Evolutionary conservation across 208 protist species (phyloP), one percentile per base, ranked within the genome.

Genomic region (Leishmania aethiopica): DNA sequence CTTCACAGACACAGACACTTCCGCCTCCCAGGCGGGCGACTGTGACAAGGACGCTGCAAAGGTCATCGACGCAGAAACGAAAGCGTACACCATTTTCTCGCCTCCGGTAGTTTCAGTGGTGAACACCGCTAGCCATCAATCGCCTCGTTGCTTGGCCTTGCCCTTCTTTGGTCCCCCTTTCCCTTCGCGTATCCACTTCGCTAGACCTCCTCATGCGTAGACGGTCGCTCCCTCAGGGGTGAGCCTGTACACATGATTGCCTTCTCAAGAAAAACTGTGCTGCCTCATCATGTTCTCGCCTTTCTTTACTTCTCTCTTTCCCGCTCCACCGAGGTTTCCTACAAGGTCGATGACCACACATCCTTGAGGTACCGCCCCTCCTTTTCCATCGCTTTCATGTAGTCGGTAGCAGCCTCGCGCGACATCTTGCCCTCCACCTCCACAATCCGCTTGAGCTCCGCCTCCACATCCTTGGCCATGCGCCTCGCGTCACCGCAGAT

Each of bases 401-500:
- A 95, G 25, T 79, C 86, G 42, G 85, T 84, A 4, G 93, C 95
- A 0, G 79, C 83, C 25, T 91, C 85, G 25, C 78, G 80, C 8
- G 70, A 84, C 85, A 95, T 88, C 2, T 86, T 79, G 35, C 87
- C 92, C 57, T 95, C 62, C 75, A 86, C 66, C 85, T 93, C 80
- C 28, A 86, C 81, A 35, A 97, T 84, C 13, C 81, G 60, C n/a
- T 92, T 13, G 53, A 98, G 81, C 62, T 89, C 86, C 47, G 79
- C 78, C 75, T 98, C 93, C 8, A 99, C 97, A 78, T 98, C 96
- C 80, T 91, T 93, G 11, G 95, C 96, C 96, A 98, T 98, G 84
- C 90, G 85, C 83, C 95, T 93, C 3, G 96, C 96, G 84, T 99
- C 97, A 37, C 97, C 97, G 79, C 96, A 99, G 19, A 99, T 80